A percentile compares a stretch with the other conserved stretches of the same genome.
These are phyloP conservation scores for Polyplosphaeria fusca DNA, from an alignment of 495 filamentous ascomycete species.

Conservation along the genomic window DNA sequence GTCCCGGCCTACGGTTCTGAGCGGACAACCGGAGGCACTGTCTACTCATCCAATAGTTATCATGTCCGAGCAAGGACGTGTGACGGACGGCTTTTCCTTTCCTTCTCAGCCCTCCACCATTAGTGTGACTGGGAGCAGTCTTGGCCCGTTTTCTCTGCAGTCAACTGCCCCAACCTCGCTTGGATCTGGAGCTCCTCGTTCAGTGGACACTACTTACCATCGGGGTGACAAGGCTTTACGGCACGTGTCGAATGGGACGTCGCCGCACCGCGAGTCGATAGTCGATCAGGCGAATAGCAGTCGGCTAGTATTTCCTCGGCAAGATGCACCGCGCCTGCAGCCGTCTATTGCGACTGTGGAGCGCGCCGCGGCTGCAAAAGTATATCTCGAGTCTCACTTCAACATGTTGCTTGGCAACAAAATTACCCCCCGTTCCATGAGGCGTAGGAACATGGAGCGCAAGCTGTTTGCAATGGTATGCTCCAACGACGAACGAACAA, in stretches of 20 bases:
- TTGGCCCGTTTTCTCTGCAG: slow-evolving; percentile 10
- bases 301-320: slow-evolving; percentile 40
- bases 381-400: slow-evolving; percentile 83
- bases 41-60: no score
- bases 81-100: slow-evolving; percentile 22
- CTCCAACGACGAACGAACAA: slow-evolving; percentile 54
- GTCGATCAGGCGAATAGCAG: slow-evolving; percentile 44
- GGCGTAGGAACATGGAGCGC: slow-evolving; percentile 64
- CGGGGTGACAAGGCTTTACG: slow-evolving; percentile 5
- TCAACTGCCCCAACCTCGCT: slow-evolving; percentile 35
- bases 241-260: slow-evolving; percentile 8
- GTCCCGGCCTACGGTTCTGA: slow-evolving; percentile 46
- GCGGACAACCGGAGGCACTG: slow-evolving; percentile 1
- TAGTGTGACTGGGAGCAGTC: slow-evolving; percentile 23
- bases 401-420: slow-evolving; percentile 56
- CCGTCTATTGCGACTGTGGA: slow-evolving; percentile 77
- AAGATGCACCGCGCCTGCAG: slow-evolving; percentile 40
- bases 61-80: no score
- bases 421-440: slow-evolving; percentile 59
- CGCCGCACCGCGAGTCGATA: slow-evolving; percentile 25
- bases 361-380: slow-evolving; percentile 71
- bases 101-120: slow-evolving; percentile 7
- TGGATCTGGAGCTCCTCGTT: slow-evolving; percentile 23
- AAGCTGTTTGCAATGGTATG: slow-evolving; percentile 53
- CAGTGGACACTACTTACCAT: slow-evolving; percentile 20